phyloP scores from a whole-genome alignment of 1,139 yeast genomes.

The Maudiozyma humilis region DNA sequence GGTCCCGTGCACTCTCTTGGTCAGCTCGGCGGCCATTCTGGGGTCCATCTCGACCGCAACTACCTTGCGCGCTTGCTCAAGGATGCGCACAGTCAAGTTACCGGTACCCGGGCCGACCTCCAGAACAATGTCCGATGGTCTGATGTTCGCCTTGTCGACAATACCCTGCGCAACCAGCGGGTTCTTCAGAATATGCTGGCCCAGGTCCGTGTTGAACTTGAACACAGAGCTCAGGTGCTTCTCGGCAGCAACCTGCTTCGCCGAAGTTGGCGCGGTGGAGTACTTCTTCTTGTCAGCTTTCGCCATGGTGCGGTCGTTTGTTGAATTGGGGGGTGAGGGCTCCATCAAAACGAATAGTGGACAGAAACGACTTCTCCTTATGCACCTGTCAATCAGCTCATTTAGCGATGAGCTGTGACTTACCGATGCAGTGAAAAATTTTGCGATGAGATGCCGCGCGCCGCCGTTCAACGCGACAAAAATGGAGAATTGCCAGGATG shows the following conservation, averaged over 20 bases:
- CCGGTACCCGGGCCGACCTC: constrained; percentile 99
- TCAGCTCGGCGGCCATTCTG: constrained; percentile 96
- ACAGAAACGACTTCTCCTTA: no score
- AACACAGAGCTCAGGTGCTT: constrained; percentile 74
- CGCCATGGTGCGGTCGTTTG: constrained; percentile 23
- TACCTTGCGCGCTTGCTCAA: constrained; percentile 79
- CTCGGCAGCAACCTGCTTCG: constrained; percentile 52
- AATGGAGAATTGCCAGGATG: no score
- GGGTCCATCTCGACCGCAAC: constrained; percentile 98
- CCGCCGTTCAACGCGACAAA: no score
- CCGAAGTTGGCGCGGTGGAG: constrained; percentile 33
- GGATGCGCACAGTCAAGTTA: constrained; percentile 83
- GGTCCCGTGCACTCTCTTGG: constrained; percentile 95
- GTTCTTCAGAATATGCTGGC: constrained; percentile 93
- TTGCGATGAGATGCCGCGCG: constrained; percentile 1
- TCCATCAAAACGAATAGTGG: no score
- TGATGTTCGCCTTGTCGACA: constrained; percentile 89
- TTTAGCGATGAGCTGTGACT: no score
- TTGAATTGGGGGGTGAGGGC: no score
- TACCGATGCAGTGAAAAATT: no score
- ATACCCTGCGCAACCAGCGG: constrained; percentile 97
- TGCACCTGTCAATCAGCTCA: no score
- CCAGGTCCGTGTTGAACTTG: constrained; percentile 92
- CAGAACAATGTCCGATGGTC: constrained; percentile 83
- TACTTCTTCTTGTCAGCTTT: constrained; percentile 33